Base-by-base conservation (phyloP, 345 rosid genomes). In the Anacardium occidentale region DNA sequence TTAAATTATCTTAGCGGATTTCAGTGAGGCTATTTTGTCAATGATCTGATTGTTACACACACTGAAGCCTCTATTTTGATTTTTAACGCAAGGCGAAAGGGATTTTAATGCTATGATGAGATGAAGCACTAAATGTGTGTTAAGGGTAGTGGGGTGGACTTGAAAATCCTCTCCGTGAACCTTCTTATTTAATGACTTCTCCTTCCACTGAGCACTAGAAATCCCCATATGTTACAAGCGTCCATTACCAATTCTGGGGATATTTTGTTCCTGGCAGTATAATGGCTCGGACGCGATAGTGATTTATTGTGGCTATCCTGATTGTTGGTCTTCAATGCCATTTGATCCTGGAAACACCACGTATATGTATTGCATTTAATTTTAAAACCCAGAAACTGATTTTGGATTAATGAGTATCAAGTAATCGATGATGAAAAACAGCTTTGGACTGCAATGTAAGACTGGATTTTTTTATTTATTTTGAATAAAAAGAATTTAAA, bases 31-130 rank as follows among this genome's bases (percentile, higher is more conserved):
- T 68, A 66, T 69, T 25, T 21, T 59, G 73, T 82, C 99, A 62
- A 79, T 89, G 97, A 94, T 87, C 97, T 90, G 92, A 92, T 79
- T 94, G 98, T 94, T 94, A 92, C 98, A 94, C 98, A 94, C 97
- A 86, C 98, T 90, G 99, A 92, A 80, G 98, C 97, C 85, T 37
- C 42, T 37, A 8, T 47, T 15, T 20, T 14, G 22, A 17, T 11
- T 24, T 1, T 50, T 21, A 25, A 8, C 1, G 10, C 7, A 37
- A 37, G 7, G 42, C 8, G 42, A 37, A 22, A 34, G 78, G 68
- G 70, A 55, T 58, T 24, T 59, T 37, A 72, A 57, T 78, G 97
- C 92, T 58, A 66, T 92, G 98, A 94, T 84, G 98, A 86, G 87
- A 64, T 55, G 47, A 83, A 74, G 76, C 96, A 85, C 93, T 14